phyloP scores from a whole-genome alignment of 2,329 filamentous ascomycete species.

The Aspergillus felis region DNA sequence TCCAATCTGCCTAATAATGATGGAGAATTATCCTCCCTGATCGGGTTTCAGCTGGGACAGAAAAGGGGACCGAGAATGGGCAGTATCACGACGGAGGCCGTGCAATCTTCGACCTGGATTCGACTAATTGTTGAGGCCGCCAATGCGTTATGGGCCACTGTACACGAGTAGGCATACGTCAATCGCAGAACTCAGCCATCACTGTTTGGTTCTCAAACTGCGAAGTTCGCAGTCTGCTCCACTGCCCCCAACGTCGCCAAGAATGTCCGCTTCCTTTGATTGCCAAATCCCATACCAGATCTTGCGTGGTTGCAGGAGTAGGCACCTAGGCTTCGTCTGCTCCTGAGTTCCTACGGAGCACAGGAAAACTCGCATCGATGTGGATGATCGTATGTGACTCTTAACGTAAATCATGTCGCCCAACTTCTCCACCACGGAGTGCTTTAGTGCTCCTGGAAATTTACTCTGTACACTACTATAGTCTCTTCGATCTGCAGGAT shows the following conservation, averaged over 20 bases:
- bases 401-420: background rate
- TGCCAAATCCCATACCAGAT: slow-evolving; percentile 19
- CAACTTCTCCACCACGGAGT: background rate
- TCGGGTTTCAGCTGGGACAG: background rate
- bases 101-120: background rate
- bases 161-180: background rate
- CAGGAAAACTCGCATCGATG: background rate
- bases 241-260: slow-evolving; percentile 23
- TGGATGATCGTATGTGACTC: background rate
- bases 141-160: background rate
- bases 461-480: background rate
- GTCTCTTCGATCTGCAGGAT: background rate
- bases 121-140: background rate
- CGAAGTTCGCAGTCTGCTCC: slow-evolving; percentile 14
- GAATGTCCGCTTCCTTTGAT: slow-evolving; percentile 16
- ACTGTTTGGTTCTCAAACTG: background rate
- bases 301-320: slow-evolving; percentile 17
- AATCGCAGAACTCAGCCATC: background rate
- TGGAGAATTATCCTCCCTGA: background rate
- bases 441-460: background rate
- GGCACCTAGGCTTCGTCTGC: background rate
- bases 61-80: background rate
- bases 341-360: background rate
- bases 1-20: background rate
- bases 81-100: background rate